phyloP scores from a whole-genome alignment of 208 protist genomes.

The Leishmania martiniquensis region DNA sequence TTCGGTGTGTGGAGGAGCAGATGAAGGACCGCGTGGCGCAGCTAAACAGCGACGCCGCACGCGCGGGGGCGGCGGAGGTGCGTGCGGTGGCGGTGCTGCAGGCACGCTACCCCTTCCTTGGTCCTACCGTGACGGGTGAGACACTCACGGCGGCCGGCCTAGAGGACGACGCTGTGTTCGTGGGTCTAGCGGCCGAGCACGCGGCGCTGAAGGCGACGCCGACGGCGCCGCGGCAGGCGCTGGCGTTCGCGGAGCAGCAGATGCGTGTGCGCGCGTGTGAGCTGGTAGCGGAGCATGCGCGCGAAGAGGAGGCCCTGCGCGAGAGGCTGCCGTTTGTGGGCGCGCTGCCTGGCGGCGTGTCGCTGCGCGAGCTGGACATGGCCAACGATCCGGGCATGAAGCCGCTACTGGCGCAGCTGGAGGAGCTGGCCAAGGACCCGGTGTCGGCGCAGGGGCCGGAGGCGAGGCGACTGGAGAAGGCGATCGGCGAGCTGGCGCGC shows the following conservation, averaged over 20 bases:
- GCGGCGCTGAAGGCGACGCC: background rate
- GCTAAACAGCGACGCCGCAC: conserved; percentile 10
- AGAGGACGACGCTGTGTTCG: background rate
- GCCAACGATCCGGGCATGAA: too few relatives aligned
- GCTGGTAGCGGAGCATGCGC: background rate
- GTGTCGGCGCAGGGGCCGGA: conserved; percentile 25
- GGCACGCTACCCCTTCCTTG: conserved; percentile 14
- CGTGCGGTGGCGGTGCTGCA: conserved; percentile 27
- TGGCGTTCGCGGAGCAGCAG: conserved; percentile 19
- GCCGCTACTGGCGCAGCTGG: too few relatives aligned
- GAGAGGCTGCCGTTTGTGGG: background rate
- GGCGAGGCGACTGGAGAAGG: conserved; percentile 45
- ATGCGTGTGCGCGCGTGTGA: conserved; percentile 17
- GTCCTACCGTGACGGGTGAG: too few relatives aligned
- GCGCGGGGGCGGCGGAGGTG: too few relatives aligned
- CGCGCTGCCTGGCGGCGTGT: conserved; percentile 22
- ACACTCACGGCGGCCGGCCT: too few relatives aligned
- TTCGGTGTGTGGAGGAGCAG: conserved; percentile 40
- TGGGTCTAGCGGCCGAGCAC: background rate
- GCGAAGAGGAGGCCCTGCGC: conserved; percentile 13
- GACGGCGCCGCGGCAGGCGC: background rate
- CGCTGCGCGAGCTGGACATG: conserved; percentile 28
- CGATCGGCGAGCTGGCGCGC: conserved; percentile 39
- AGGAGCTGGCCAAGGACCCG: conserved; percentile 28
- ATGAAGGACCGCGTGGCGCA: conserved; percentile 50